These are phyloP conservation scores for Tarenaya hassleriana DNA, from an alignment of 345 rosid genomes.

Conservation along the genomic window DNA sequence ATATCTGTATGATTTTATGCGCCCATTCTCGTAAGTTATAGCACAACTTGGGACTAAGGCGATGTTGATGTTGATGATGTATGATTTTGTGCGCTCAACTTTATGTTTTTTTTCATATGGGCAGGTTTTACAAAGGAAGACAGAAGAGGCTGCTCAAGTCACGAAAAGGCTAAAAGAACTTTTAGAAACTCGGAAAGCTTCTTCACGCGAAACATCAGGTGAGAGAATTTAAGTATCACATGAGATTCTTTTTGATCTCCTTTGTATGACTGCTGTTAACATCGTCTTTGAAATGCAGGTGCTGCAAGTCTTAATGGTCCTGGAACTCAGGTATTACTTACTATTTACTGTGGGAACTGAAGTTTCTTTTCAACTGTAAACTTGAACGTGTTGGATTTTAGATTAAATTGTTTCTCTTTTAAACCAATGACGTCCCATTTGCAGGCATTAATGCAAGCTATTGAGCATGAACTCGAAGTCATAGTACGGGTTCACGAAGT, in stretches of 20 bases:
- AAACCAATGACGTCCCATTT: conserved; percentile 2
- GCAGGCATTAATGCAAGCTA: conserved; percentile 78
- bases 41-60: too few species aligned
- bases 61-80: conserved; percentile 2
- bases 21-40: conserved; percentile 12
- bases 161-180: conserved; percentile 92
- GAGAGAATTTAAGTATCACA: conserved; percentile 19
- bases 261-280: conserved; percentile 17
- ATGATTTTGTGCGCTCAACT: conserved; percentile 7
- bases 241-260: conserved; percentile 8
- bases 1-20: conserved; percentile 5
- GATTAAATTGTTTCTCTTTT: conserved; percentile 6
- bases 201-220: conserved; percentile 59
- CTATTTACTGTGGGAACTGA: conserved; percentile 14
- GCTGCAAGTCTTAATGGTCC: conserved; percentile 56
- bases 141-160: conserved; percentile 95
- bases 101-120: conserved; percentile 3
- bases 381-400: conserved; percentile 15
- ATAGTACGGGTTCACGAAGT: conserved; percentile 88
- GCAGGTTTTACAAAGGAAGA: conserved; percentile 94
- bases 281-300: conserved; percentile 31
- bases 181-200: conserved; percentile 74
- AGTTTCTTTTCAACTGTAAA: conserved; percentile 1
- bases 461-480: conserved; percentile 97
- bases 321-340: conserved; percentile 67